Evolutionary conservation across 192 early-diverging fungal genomes (phyloP).

Genomic region (Kickxella alabastrina): DNA sequence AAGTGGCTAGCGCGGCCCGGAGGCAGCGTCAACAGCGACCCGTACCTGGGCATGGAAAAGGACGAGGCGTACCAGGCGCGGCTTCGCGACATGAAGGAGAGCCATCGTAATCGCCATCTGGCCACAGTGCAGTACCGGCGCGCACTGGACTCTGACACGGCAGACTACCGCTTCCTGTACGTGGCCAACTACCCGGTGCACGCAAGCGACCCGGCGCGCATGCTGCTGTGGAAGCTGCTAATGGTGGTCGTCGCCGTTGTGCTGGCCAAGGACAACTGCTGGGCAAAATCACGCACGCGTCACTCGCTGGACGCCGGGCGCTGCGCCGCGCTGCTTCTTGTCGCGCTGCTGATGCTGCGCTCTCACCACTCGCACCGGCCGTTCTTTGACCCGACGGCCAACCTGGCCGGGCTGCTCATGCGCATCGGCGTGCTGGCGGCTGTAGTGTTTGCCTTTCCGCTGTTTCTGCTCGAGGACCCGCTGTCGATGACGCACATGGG

Average conservation of each 20-base stretch:
- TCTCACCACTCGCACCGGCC: slow-evolving; percentile 57
- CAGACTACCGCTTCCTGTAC: slow-evolving; percentile 61
- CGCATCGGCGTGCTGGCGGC: slow-evolving; percentile 45
- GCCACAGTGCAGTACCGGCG: slow-evolving; percentile 54
- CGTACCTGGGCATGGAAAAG: slow-evolving; percentile 44
- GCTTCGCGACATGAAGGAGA: slow-evolving; percentile 43
- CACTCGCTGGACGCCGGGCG: slow-evolving; percentile 52
- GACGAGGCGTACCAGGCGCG: slow-evolving; percentile 50
- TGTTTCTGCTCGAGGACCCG: slow-evolving; percentile 53
- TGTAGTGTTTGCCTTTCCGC: slow-evolving; percentile 50
- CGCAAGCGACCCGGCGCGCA: slow-evolving; percentile 54
- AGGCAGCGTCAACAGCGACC: slow-evolving; percentile 14
- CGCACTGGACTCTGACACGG: slow-evolving; percentile 54
- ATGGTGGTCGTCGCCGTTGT: slow-evolving; percentile 46
- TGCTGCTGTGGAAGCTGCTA: slow-evolving; percentile 57
- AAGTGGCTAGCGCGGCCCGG: slow-evolving; percentile 13
- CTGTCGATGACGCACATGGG: slow-evolving; percentile 47
- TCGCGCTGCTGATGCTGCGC: slow-evolving; percentile 52
- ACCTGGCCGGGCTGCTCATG: slow-evolving; percentile 51
- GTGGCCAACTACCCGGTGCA: slow-evolving; percentile 49
- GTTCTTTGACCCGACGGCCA: slow-evolving; percentile 57
- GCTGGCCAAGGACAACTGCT: slow-evolving; percentile 63
- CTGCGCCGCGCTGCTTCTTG: slow-evolving; percentile 46
- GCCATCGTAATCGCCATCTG: slow-evolving; percentile 50
- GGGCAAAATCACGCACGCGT: slow-evolving; percentile 46